These are phyloP conservation scores for Zygosaccharomyces bailii DNA, from an alignment of 805 yeast genomes.

Conservation along the genomic window DNA sequence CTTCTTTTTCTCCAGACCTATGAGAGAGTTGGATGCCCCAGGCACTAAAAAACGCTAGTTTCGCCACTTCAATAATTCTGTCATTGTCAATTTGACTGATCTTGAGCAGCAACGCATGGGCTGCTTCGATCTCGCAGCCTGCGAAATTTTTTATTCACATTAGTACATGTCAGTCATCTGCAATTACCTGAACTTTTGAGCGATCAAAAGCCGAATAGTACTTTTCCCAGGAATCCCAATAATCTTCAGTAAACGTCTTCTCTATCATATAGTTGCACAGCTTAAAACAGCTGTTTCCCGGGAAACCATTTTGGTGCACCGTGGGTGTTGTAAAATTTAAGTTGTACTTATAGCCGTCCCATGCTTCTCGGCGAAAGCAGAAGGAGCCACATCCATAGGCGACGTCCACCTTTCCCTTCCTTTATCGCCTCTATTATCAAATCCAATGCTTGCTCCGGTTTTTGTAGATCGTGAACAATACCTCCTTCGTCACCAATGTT, in stretches of 20 bases:
- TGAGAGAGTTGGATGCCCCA: conserved; percentile 99
- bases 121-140: conserved; percentile 89
- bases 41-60: conserved; percentile 80
- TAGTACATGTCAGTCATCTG: conserved; percentile 94
- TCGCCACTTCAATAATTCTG: conserved; percentile 88
- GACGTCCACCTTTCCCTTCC: conserved; percentile 67
- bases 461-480: conserved; percentile 87
- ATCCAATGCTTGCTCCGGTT: conserved; percentile 90
- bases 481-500: conserved; percentile 99
- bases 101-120: conserved; percentile 82
- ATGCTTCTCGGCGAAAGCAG: conserved; percentile 88
- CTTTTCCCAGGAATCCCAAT: conserved; percentile 90
- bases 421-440: conserved; percentile 77
- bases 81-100: conserved; percentile 93
- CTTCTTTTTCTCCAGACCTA: conserved; percentile 98
- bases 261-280: conserved; percentile 73
- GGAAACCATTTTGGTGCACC: conserved; percentile 79
- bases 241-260: conserved; percentile 96
- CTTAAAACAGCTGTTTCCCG: conserved; percentile 71
- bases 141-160: conserved; percentile 80
- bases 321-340: conserved; percentile 90
- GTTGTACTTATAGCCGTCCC: conserved; percentile 55
- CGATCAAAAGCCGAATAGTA: conserved; percentile 56
- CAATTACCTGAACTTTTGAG: conserved; percentile 66
- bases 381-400: conserved; percentile 90